Evolutionary conservation across 108 stramenopile species (phyloP), one percentile per base, ranked within the genome.

Genomic region (Parmales sp.): DNA sequence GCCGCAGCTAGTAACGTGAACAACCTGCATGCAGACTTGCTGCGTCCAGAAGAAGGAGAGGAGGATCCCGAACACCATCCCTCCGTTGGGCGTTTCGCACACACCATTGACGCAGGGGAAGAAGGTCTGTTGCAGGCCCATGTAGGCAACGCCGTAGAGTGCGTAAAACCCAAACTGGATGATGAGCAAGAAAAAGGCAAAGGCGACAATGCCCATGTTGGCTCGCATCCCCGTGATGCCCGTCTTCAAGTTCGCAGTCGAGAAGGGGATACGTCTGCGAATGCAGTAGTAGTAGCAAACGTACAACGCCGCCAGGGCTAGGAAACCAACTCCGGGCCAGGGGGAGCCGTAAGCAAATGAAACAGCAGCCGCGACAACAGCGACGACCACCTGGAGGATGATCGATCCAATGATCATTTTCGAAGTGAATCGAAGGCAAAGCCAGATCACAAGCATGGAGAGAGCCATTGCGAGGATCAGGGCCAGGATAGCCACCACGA

Each of bases 1-100:
- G 8, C 90, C 91, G 7, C 88, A 86, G 1, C 87, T 84, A 23
- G 90, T 88, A 25, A 76, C 76, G 64, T 88, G 88, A 1, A 92
- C 84, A 25, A 82, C 74, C 77, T 93, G 92, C 80, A 64, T 39
- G 16, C 83, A 51, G 36, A 85, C 89, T 67, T 88, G 84, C 28
- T 51, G 49, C 18, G 83, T 81, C 91, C 91, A 93, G 69, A 85
- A 83, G 51, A 79, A 89, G 31, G 81, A 86, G 0, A 90, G 28
- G 54, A 86, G 64, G 43, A 92, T 76, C 18, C 77, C 37, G 69
- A 92, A 89, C 48, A 73, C 87, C 83, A 54, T 72, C 72, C 13
- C 80, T 82, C 37, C 76, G 41, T 1, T 72, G 78, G 63, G 83
- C 65, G 66, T 80, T 80, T 16, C 66, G 75, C 39, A 72, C 67